These are phyloP conservation scores for Athelia psychrophila DNA, from an alignment of 1,284 basidiomycete species.

Conservation along the genomic window DNA sequence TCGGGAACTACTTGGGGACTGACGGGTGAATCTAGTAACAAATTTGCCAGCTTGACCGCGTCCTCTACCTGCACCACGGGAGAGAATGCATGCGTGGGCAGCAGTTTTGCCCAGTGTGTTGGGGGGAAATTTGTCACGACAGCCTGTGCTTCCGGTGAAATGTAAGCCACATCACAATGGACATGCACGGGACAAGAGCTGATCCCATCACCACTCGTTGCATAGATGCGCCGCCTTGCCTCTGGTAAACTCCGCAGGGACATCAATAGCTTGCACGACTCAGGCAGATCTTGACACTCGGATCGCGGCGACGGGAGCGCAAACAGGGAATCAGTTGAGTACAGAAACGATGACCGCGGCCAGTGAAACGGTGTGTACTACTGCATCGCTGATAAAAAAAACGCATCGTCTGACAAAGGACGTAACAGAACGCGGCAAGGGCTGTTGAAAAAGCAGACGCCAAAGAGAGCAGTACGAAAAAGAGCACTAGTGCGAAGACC, in stretches of 20 bases:
- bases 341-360: slow-evolving; percentile 1
- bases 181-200: neutral
- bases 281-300: slow-evolving; percentile 34
- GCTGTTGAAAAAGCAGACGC: slow-evolving; percentile 21
- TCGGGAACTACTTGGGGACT: slow-evolving; percentile 7
- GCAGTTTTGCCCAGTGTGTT: slow-evolving; percentile 49
- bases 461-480: slow-evolving; percentile 22
- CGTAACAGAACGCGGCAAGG: slow-evolving; percentile 11
- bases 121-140: slow-evolving; percentile 42
- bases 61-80: slow-evolving; percentile 41
- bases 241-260: slow-evolving; percentile 39
- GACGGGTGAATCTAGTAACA: slow-evolving; percentile 29
- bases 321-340: slow-evolving; percentile 1
- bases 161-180: slow-evolving; percentile 30
- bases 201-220: neutral
- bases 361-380: neutral
- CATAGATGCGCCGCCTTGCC: slow-evolving; percentile 55
- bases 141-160: slow-evolving; percentile 37
- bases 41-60: slow-evolving; percentile 41
- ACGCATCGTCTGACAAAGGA: neutral
- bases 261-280: slow-evolving; percentile 45
- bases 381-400: neutral
- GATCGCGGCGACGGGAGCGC: slow-evolving; percentile 38
- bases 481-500: no score
- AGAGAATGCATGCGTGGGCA: slow-evolving; percentile 44